Evolutionary conservation across 306 rosid species (phyloP).

Genomic region (Cucurbita pepo): DNA sequence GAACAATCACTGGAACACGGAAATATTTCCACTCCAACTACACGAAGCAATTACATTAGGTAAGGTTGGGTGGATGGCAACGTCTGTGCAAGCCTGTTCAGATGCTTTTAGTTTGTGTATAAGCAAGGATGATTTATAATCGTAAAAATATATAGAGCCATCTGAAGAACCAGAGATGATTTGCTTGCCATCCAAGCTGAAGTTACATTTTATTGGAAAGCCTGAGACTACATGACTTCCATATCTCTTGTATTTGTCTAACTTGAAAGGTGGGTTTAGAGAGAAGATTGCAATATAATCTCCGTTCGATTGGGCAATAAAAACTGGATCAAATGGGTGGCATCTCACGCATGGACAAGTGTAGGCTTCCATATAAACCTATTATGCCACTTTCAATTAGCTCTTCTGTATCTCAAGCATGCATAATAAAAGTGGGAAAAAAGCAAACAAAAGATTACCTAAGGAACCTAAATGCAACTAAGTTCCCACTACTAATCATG

Average conservation of each 20-base stretch:
- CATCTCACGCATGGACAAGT: conserved; percentile 68
- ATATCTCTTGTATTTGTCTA: conserved; percentile 71
- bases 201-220: conserved; percentile 67
- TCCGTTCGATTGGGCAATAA: conserved; percentile 83
- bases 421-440: not conserved
- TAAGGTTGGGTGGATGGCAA: conserved; percentile 57
- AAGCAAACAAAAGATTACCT: not conserved
- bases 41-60: conserved; percentile 69
- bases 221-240: conserved; percentile 72
- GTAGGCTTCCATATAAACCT: conserved; percentile 89
- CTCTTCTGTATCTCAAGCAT: not conserved
- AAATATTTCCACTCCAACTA: conserved; percentile 71
- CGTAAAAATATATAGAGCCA: conserved; percentile 59
- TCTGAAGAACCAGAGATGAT: conserved; percentile 83
- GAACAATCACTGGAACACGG: conserved; percentile 36
- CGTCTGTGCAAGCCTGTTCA: conserved; percentile 54
- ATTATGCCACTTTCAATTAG: conserved; percentile 7
- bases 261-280: conserved; percentile 60
- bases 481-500: not conserved
- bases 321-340: conserved; percentile 60
- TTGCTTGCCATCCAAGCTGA: conserved; percentile 61
- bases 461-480: not conserved
- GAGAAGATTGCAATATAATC: conserved; percentile 66
- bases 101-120: conserved; percentile 55
- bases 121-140: conserved; percentile 50